A percentile compares a stretch with the other conserved stretches of the same genome.
Evolutionary conservation across 2,329 filamentous ascomycete genomes (phyloP).

Genomic region (Phaeosphaeriaceae sp.): DNA sequence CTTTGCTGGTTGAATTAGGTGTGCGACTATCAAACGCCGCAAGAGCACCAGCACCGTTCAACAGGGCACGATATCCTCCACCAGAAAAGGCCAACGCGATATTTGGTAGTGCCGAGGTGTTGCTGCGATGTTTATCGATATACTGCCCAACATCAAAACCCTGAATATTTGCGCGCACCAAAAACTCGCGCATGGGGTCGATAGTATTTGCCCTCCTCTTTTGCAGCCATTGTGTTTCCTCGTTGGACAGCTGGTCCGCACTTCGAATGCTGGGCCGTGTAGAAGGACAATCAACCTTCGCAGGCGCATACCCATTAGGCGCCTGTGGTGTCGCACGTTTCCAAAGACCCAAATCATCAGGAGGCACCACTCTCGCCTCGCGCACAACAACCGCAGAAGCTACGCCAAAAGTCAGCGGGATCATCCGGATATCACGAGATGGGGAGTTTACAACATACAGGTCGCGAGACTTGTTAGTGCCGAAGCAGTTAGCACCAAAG

Average conservation of each 20-base stretch:
- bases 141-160: constrained; percentile 78
- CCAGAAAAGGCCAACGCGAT: constrained; percentile 81
- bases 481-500: constrained; percentile 34
- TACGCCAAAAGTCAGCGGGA: constrained; percentile 28
- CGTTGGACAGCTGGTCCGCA: constrained; percentile 66
- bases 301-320: constrained; percentile 74
- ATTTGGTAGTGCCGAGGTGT: constrained; percentile 66
- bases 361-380: constrained; percentile 26
- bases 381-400: constrained; percentile 34
- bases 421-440: neutral
- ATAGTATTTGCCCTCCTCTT: constrained; percentile 75
- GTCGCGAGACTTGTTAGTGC: constrained; percentile 35
- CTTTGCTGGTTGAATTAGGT: constrained; percentile 62
- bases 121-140: constrained; percentile 65
- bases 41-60: constrained; percentile 81
- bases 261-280: constrained; percentile 71
- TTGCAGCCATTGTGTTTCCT: constrained; percentile 77
- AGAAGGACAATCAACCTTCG: constrained; percentile 70
- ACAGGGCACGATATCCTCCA: constrained; percentile 84
- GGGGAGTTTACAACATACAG: constrained; percentile 31
- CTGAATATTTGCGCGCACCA: constrained; percentile 74
- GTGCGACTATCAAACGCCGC: constrained; percentile 81
- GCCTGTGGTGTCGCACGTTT: constrained; percentile 60
- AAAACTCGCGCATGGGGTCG: constrained; percentile 74
- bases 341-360: constrained; percentile 27